phyloP scores from a whole-genome alignment of 768 basidiomycete species.

The Lyophyllum decastes region DNA sequence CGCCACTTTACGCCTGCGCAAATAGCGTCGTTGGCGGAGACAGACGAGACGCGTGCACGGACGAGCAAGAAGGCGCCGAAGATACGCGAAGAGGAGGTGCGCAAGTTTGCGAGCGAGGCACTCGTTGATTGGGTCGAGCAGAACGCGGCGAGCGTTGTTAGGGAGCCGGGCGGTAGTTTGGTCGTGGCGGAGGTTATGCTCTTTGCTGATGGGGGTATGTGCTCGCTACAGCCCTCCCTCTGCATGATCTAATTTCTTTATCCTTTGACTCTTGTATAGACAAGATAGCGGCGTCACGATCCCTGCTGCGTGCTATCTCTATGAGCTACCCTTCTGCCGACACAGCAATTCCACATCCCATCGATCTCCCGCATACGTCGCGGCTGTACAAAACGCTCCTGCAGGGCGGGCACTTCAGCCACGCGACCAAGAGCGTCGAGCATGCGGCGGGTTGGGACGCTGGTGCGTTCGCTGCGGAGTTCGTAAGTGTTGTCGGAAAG shows the following conservation, averaged over 20 bases:
- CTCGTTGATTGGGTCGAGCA: constrained; percentile 71
- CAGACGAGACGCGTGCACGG: constrained; percentile 60
- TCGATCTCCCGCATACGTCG: constrained; percentile 82
- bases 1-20: constrained; percentile 88
- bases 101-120: constrained; percentile 70
- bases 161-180: constrained; percentile 81
- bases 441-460: constrained; percentile 58
- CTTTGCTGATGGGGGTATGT: constrained; percentile 79
- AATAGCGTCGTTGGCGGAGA: constrained; percentile 70
- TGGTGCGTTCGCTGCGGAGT: constrained; percentile 55
- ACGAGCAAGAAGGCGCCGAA: constrained; percentile 84
- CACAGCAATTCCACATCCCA: constrained; percentile 54
- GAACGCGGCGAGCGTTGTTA: constrained; percentile 58
- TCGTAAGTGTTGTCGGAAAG: constrained; percentile 55
- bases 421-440: constrained; percentile 54
- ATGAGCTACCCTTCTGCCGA: constrained; percentile 58
- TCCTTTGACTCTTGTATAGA: constrained; percentile 44
- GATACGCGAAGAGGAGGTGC: constrained; percentile 68
- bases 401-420: constrained; percentile 88
- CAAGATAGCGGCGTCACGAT: constrained; percentile 60
- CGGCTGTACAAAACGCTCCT: constrained; percentile 87
- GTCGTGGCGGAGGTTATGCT: constrained; percentile 84
- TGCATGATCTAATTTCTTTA: background rate
- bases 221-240: background rate
- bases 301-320: constrained; percentile 61